Base-by-base conservation (phyloP, 2,329 filamentous ascomycete genomes). In the Pestalotiopsis sp. region DNA sequence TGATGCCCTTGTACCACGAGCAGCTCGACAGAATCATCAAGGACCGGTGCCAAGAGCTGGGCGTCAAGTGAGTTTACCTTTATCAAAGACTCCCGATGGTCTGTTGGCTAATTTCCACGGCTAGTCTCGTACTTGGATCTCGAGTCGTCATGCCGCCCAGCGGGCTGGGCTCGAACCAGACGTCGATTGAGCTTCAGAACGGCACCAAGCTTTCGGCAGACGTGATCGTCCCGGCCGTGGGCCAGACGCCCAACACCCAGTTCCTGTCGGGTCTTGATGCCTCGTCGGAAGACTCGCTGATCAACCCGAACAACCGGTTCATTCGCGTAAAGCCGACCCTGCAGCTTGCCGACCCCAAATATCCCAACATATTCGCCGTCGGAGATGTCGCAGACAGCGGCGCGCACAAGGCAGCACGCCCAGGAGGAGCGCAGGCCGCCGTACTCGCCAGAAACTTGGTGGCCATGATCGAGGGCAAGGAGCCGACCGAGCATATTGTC, bases 301-400 rank as follows among this genome's bases (percentile, higher is more conserved):
- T 77, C 65, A 78, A 79, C 70, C 73, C 74, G 0, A 36, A 41
- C 17, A 80, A 79, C 67, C 75, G 76, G 0, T 79, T 77, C 64
- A 80, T 86, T 58, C 75, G 77, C 1, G 83, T 88, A 3, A 75
- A 74, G 41, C 79, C 80, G 3, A 86, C 84, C 1, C 75, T 88
- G 61, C 86, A 88, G 65, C 76, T 88, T n/a, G 66, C 59, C 1
- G 75, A 78, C 64, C 66, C 69, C 31, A 64, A 70, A 63, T 81
- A 81, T 58, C 75, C 78, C 0, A 75, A 84, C 52, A 80, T 88
- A 6, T 88, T 84, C 70, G 85, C 86, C 1, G 78, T 85, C 1
- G 87, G 87, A 4, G 86, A 88, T 72, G 81, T 88, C 4, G 82
- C 85, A 17, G 82, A 84, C 20, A 80, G 80, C 27, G 80, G 80